Conservation (phyloP, 2,329 filamentous ascomycete species). For the Ophiocordyceps sinensis region DNA sequence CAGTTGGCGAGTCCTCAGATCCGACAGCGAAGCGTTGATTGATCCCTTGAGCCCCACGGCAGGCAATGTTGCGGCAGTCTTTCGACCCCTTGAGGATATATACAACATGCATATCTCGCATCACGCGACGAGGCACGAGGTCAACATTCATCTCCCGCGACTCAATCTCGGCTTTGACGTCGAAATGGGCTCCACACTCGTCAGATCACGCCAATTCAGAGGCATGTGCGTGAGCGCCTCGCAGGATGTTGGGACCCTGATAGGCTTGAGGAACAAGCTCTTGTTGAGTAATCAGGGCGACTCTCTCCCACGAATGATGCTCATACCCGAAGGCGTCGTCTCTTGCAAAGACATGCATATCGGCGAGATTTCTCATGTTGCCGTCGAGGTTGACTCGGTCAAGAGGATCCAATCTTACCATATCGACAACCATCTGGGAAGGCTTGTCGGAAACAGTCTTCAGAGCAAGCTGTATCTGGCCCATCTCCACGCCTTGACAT, state of each 20-base stretch:
- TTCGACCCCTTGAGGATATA: not conserved
- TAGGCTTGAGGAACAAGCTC: constrained; percentile 34
- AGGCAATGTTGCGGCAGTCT: not conserved
- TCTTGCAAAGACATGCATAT: constrained; percentile 11
- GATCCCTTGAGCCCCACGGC: not conserved
- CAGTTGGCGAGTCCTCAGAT: constrained; percentile 8
- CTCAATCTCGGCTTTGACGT: constrained; percentile 32
- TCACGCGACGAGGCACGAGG: not conserved
- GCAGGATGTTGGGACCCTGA: constrained; percentile 31
- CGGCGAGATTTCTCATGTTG: too few relatives aligned
- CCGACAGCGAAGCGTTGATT: not conserved
- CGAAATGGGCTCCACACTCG: constrained; percentile 3
- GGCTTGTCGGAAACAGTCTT: constrained; percentile 32
- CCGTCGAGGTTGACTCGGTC: not conserved
- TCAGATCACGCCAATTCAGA: constrained; percentile 34
- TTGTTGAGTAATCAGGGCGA: constrained; percentile 18
- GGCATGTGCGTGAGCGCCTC: constrained; percentile 31
- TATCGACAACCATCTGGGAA: constrained; percentile 29
- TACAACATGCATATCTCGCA: constrained; percentile 1
- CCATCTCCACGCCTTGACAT: constrained; percentile 38
- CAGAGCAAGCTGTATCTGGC: constrained; percentile 33
- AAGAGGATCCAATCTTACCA: constrained; percentile 23
- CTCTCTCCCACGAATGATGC: constrained; percentile 13
- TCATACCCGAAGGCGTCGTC: constrained; percentile 19
- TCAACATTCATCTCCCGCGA: constrained; percentile 29